A percentile compares a stretch with the other conserved stretches of the same genome.
phyloP scores from a whole-genome alignment of 768 basidiomycete genomes.

The Boletus insuetus region DNA sequence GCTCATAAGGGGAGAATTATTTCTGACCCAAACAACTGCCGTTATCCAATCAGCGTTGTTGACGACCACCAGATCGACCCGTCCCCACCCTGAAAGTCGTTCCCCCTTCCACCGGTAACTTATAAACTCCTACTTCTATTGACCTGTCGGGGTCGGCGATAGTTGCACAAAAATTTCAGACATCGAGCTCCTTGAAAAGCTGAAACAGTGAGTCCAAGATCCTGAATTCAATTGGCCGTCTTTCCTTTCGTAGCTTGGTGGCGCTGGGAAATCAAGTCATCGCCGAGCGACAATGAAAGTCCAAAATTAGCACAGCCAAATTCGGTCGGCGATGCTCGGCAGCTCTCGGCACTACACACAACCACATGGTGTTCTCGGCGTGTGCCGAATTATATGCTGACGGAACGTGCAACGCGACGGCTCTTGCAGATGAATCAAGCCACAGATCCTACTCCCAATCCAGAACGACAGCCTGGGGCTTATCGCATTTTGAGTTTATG shows the following conservation, averaged over 20 bases:
- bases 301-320: neutral
- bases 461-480: too few species aligned
- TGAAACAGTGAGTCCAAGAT: neutral
- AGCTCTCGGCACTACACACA: neutral
- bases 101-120: neutral
- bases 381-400: neutral
- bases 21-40: conserved; percentile 15
- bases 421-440: too few species aligned
- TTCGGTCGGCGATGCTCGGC: neutral
- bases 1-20: conserved; percentile 17
- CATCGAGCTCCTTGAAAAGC: neutral
- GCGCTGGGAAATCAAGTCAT: conserved; percentile 1
- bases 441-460: too few species aligned
- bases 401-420: too few species aligned
- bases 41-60: conserved; percentile 16
- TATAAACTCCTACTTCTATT: neutral
- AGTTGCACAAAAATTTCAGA: neutral
- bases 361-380: neutral
- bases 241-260: neutral
- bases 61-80: neutral
- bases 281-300: neutral
- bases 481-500: too few species aligned
- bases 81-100: neutral
- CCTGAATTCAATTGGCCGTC: neutral
- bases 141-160: neutral